These are phyloP conservation scores for Nitzschia inconspicua DNA, from an alignment of 108 stramenopile species.

Conservation along the genomic window DNA sequence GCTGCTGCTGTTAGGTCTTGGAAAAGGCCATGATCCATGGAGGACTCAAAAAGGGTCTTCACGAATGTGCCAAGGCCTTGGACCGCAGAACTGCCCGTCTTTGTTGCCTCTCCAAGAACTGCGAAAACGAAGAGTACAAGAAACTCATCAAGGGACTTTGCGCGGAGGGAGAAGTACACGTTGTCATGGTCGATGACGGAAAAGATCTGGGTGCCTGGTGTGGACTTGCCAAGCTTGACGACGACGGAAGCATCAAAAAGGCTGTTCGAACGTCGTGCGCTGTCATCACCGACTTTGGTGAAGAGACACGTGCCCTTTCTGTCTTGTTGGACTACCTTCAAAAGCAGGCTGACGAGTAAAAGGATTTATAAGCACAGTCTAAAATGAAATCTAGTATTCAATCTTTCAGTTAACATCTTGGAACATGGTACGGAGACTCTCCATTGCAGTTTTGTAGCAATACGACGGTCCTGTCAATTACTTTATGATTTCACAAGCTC, in stretches of 20 bases:
- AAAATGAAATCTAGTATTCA: too few relatives aligned
- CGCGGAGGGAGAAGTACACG: conserved; percentile 95
- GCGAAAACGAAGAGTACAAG: conserved; percentile 99
- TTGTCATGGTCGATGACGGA: conserved; percentile 96
- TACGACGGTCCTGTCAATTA: too few relatives aligned
- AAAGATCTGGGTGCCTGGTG: conserved; percentile 97
- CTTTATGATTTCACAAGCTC: too few relatives aligned
- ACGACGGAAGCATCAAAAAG: conserved; percentile 95
- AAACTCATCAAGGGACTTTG: conserved; percentile 98
- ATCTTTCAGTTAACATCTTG: too few relatives aligned
- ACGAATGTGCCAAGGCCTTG: conserved; percentile 98
- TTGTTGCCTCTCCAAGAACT: conserved; percentile 98
- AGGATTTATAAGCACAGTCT: too few relatives aligned
- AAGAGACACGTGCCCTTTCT: conserved; percentile 93
- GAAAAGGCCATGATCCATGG: conserved; percentile 97
- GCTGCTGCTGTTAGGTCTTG: conserved; percentile 69
- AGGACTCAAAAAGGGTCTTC: conserved; percentile 97
- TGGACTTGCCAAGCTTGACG: conserved; percentile 97
- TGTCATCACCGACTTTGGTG: conserved; percentile 99
- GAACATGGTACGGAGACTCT: too few relatives aligned
- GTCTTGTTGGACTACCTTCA: conserved; percentile 96
- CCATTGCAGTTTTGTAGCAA: too few relatives aligned
- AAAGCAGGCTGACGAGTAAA: conserved; percentile 91
- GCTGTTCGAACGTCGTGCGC: conserved; percentile 96
- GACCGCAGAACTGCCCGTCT: conserved; percentile 95